phyloP scores from a whole-genome alignment of 1,284 basidiomycete genomes.

The Schizophyllum amplum region DNA sequence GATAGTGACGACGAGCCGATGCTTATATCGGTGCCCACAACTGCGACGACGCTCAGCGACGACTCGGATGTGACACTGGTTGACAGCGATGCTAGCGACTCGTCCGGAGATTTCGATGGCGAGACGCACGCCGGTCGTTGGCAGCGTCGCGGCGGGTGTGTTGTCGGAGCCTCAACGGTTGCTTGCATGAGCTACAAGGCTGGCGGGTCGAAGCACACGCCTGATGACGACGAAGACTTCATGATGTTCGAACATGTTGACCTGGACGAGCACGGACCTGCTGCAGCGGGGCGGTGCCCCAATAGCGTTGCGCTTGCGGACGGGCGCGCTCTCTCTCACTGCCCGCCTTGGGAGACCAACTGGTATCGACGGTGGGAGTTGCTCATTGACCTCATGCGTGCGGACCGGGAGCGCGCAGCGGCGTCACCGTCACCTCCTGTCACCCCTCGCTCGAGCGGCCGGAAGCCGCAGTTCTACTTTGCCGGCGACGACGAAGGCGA shows the following conservation, averaged over 20 bases:
- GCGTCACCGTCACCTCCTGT: not conserved
- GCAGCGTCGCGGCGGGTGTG: constrained; percentile 1
- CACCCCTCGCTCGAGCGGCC: not conserved
- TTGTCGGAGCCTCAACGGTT: not conserved
- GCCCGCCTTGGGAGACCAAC: constrained; percentile 23
- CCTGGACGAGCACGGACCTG: not conserved
- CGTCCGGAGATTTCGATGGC: constrained; percentile 9
- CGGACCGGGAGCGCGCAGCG: constrained; percentile 11
- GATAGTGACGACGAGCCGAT: constrained; percentile 23
- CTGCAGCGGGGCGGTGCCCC: constrained; percentile 2
- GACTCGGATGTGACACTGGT: constrained; percentile 41
- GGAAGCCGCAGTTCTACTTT: not conserved
- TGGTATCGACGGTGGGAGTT: constrained; percentile 30
- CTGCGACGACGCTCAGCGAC: constrained; percentile 24
- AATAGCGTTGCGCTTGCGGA: not conserved
- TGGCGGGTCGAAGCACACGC: not conserved
- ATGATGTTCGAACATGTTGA: not conserved
- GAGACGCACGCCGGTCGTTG: constrained; percentile 2
- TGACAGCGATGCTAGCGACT: constrained; percentile 26
- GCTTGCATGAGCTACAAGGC: not conserved
- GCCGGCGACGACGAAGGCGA: not conserved
- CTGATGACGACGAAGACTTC: not conserved
- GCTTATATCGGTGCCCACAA: constrained; percentile 23
- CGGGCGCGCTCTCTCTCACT: constrained; percentile 1
- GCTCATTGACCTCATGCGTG: constrained; percentile 22